A percentile compares a stretch with the other conserved stretches of the same genome.
These are phyloP conservation scores for Coemansia pectinata DNA, from an alignment of 192 early-diverging fungal species.

Conservation along the genomic window DNA sequence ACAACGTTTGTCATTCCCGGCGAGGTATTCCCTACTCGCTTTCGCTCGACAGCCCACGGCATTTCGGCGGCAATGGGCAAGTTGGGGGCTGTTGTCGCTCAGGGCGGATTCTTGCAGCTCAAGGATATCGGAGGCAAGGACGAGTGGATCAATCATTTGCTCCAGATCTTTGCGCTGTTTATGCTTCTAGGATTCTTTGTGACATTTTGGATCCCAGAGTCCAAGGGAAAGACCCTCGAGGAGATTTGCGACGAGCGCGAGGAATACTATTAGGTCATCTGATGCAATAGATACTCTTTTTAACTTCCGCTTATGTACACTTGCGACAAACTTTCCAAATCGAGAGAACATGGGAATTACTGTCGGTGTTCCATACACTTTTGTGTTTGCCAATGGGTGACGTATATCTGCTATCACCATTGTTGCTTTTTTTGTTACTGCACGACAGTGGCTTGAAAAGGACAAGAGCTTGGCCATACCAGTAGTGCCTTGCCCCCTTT, in stretches of 20 bases:
- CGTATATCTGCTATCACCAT: too few species aligned
- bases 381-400: too few species aligned
- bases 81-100: slow-evolving; percentile 71
- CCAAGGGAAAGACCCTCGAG: slow-evolving; percentile 45
- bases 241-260: slow-evolving; percentile 42
- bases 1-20: slow-evolving; percentile 85
- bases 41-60: slow-evolving; percentile 75
- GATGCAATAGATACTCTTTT: neutral
- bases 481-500: too few species aligned
- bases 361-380: too few species aligned
- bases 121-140: slow-evolving; percentile 68
- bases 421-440: too few species aligned
- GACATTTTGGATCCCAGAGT: slow-evolving; percentile 49
- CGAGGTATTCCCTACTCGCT: slow-evolving; percentile 78
- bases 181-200: slow-evolving; percentile 67
- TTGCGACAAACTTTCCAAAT: too few species aligned
- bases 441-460: too few species aligned
- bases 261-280: slow-evolving; percentile 14
- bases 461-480: too few species aligned
- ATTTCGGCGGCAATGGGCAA: slow-evolving; percentile 80
- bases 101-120: slow-evolving; percentile 66
- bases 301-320: too few species aligned
- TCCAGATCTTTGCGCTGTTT: slow-evolving; percentile 70
- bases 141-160: slow-evolving; percentile 58
- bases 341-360: too few species aligned